Base-by-base conservation (phyloP, 2,329 filamentous ascomycete genomes). In the Davidsoniella neocaledoniae region DNA sequence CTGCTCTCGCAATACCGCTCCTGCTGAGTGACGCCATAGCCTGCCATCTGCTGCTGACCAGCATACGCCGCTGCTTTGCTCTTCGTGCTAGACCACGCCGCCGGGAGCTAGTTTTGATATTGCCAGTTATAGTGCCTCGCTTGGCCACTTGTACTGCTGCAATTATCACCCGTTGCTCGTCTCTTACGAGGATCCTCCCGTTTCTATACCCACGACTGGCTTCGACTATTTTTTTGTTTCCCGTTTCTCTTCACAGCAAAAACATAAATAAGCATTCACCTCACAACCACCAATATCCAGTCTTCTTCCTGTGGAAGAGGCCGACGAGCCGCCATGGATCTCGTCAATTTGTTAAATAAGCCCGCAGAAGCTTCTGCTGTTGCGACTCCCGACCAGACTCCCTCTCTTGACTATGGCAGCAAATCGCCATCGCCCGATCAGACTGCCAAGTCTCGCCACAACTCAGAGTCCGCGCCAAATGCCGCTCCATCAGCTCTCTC, bases 371-470 rank as follows among this genome's bases (percentile, higher is more conserved):
- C 46, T 17, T 21, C 23, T 25, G 33, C 46, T 7, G 25, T 26
- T 10, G 46, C 37, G n/a, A 44, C 47, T 16, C 46, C 50, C 42
- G 45, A 49, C 43, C 47, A 52, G 43, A 52, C 50, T 2, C 50
- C 50, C 23, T 52, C 50, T n/a, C 38, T 52, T 42, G 46, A 48
- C 42, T 52, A 40, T 23, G 50, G 46, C 37, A 52, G 50, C 38
- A 52, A 49, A 19, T 64, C 63, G 4, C 64, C 64, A 9, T 64
- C 61, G 8, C 61, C 61, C 6, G 64, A 65, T 10, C 43, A 21
- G 14, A 39, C 38, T 25, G 19, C 43, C 19, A 52, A 52, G 38
- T 52, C 50, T 17, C 47, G 50, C 37, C 50, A 49, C 19, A 46
- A 48, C 29, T 52, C 50, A 23, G 50, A 52, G 39, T 46, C 50